phyloP scores from a whole-genome alignment of 352 stramenopile species.

The Albugo laibachii region DNA sequence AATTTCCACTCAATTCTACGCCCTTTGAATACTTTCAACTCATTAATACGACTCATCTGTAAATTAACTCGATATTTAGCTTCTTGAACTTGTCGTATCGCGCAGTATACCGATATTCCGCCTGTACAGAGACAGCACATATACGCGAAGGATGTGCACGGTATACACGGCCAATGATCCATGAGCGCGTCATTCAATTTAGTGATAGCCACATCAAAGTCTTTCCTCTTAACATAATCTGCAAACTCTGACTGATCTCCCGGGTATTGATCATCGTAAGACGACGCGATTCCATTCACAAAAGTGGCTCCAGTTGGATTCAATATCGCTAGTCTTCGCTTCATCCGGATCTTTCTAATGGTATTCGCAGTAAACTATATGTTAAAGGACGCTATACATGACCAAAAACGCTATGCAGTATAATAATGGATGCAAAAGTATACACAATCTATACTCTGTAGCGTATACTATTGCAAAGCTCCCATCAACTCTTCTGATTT shows the following conservation, averaged over 20 bases:
- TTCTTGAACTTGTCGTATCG: slow-evolving; percentile 45
- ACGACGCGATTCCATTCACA: slow-evolving; percentile 52
- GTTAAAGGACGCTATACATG: too few relatives aligned
- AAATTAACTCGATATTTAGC: slow-evolving; percentile 37
- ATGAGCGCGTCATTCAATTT: slow-evolving; percentile 67
- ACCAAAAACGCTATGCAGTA: too few relatives aligned
- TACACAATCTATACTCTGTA: too few relatives aligned
- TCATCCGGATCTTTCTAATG: too few relatives aligned
- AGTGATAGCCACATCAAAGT: slow-evolving; percentile 35
- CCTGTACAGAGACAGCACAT: slow-evolving; percentile 69
- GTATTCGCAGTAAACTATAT: too few relatives aligned
- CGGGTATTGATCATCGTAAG: slow-evolving; percentile 60
- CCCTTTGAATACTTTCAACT: slow-evolving; percentile 30
- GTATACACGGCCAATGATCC: slow-evolving; percentile 72
- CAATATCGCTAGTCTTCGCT: slow-evolving; percentile 20
- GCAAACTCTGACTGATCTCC: slow-evolving; percentile 16
- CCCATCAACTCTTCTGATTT: neutral
- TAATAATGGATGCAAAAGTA: too few relatives aligned
- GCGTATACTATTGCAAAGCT: too few relatives aligned
- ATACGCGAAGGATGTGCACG: slow-evolving; percentile 59
- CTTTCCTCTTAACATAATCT: slow-evolving; percentile 27
- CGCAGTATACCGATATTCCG: slow-evolving; percentile 65
- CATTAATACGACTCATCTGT: slow-evolving; percentile 53
- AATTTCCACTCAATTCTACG: slow-evolving; percentile 43
- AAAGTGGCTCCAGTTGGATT: slow-evolving; percentile 50